Evolutionary conservation across 176 grass and related monocot genomes (phyloP).

Genomic region (Tillandsia leiboldiana): DNA sequence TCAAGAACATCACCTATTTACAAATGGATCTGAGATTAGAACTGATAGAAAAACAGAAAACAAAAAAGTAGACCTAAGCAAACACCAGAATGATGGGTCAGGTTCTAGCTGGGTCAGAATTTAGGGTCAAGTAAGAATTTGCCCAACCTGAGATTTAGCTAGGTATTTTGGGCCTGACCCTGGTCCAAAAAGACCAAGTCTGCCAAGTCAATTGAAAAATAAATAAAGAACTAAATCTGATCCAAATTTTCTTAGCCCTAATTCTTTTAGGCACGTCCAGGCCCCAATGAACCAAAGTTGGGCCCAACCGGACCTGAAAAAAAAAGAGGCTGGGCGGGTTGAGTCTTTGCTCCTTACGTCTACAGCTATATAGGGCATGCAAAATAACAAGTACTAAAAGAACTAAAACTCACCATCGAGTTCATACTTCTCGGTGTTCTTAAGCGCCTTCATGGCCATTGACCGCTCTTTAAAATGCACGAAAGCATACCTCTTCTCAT

Average conservation of each 20-base stretch:
- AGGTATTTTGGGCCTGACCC: too few species aligned
- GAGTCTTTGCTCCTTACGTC: too few species aligned
- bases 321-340: too few species aligned
- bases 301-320: too few species aligned
- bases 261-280: too few species aligned
- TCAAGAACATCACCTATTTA: slow-evolving; percentile 59
- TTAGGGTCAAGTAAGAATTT: neutral
- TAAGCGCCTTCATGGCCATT: slow-evolving; percentile 71
- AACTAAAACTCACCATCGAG: slow-evolving; percentile 45
- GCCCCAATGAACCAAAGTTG: too few species aligned
- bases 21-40: neutral
- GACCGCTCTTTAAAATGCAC: slow-evolving; percentile 73
- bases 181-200: too few species aligned
- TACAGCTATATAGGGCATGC: neutral
- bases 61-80: neutral
- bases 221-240: too few species aligned
- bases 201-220: too few species aligned
- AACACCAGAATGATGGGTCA: neutral
- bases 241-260: too few species aligned
- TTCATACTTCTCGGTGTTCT: slow-evolving; percentile 71
- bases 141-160: neutral
- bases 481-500: slow-evolving; percentile 88
- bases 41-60: neutral
- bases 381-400: slow-evolving; percentile 2
- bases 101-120: neutral